Conservation (phyloP, 345 rosid species). For the Ceriops decandra region DNA sequence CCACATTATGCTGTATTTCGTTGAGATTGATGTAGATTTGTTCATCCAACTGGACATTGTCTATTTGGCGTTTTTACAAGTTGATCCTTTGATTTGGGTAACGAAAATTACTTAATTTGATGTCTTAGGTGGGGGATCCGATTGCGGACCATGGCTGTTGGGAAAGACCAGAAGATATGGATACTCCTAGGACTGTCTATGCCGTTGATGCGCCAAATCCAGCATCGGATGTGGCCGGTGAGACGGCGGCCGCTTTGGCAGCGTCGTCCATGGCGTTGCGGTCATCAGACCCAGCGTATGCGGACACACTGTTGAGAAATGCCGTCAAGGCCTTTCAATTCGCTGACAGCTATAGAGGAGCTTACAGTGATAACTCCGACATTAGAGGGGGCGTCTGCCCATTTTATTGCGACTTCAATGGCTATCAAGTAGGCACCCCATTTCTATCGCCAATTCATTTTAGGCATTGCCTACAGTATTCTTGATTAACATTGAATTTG, state of each 20-base stretch:
- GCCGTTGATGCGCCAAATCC: constrained; percentile 78
- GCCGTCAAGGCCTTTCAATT: constrained; percentile 56
- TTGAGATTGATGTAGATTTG: not conserved
- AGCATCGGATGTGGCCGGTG: constrained; percentile 90
- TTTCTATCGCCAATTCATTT: not conserved
- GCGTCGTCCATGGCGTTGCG: constrained; percentile 84
- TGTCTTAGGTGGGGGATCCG: constrained; percentile 84
- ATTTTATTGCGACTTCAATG: constrained; percentile 88
- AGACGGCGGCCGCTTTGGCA: constrained; percentile 81
- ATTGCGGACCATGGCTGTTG: constrained; percentile 75
- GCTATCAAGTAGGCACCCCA: constrained; percentile 57
- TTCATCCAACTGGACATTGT: not conserved
- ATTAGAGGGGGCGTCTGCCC: constrained; percentile 80
- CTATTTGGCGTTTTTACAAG: no score
- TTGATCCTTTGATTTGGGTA: not conserved
- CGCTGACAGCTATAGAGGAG: constrained; percentile 82
- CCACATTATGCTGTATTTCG: not conserved
- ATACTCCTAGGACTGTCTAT: constrained; percentile 71
- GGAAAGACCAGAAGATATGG: constrained; percentile 99
- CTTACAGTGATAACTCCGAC: constrained; percentile 76
- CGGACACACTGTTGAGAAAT: constrained; percentile 63
- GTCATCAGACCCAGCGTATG: constrained; percentile 71
- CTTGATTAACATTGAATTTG: no score
- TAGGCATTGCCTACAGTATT: no score
- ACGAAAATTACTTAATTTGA: no score